Percentiles rank a stretch among this genome's conserved stretches.
phyloP scores from a whole-genome alignment of 2,329 filamentous ascomycete species.

The Aspergillus novoparasiticus region DNA sequence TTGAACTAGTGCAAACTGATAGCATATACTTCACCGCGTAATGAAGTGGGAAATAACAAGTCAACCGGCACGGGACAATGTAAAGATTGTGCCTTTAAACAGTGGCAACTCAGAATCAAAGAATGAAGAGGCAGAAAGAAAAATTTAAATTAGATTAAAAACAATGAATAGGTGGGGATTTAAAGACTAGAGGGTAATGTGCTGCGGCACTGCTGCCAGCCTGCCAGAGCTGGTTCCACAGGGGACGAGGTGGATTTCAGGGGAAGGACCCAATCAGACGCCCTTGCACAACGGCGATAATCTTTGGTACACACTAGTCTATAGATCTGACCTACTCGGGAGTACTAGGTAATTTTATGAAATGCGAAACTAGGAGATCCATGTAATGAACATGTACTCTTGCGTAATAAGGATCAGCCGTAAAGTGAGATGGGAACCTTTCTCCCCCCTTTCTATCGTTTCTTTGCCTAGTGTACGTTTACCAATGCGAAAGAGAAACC shows the following conservation, averaged over 20 bases:
- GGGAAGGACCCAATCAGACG: background rate
- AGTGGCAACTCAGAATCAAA: background rate
- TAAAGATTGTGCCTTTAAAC: background rate
- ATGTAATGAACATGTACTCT: background rate
- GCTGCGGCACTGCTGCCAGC: background rate
- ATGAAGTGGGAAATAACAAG: background rate
- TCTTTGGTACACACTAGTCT: background rate
- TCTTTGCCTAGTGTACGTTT: background rate
- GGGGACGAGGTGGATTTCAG: background rate
- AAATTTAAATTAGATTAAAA: background rate
- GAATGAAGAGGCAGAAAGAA: background rate
- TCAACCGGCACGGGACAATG: background rate
- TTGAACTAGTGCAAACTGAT: background rate
- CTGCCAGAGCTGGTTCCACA: background rate
- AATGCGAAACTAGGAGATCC: background rate
- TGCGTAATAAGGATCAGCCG: too few relatives aligned
- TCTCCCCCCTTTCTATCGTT: background rate
- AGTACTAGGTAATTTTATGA: background rate
- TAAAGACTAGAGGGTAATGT: background rate
- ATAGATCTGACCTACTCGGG: too few relatives aligned
- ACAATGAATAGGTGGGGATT: background rate
- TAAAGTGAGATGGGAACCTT: background rate
- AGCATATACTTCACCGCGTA: background rate
- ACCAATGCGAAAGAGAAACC: background rate
- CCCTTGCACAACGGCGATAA: background rate